Conservation (phyloP, 768 basidiomycete genomes). For the Amanita pallidorosea region DNA sequence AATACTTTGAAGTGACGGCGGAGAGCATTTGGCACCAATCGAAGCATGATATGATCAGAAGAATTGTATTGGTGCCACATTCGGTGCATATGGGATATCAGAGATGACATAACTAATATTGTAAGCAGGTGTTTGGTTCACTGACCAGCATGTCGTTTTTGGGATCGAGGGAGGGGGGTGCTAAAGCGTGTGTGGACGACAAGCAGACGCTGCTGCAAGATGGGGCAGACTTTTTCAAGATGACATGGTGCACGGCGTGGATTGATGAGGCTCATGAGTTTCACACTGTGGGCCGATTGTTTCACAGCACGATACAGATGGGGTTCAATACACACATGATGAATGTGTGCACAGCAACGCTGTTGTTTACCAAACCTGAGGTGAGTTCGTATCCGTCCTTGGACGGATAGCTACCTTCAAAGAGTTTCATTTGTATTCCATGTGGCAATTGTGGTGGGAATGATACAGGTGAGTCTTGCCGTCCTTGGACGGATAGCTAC, state of each 20-base stretch:
- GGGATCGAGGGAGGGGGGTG: neutral
- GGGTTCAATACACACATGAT: neutral
- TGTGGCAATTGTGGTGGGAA: no score
- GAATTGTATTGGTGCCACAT: neutral
- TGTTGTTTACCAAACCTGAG: neutral
- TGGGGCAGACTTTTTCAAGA: neutral
- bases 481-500: no score
- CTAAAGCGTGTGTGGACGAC: neutral
- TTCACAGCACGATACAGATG: neutral
- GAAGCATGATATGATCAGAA: neutral
- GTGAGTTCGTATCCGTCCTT: neutral
- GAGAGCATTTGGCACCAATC: no score
- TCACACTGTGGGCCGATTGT: no score
- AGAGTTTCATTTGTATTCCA: no score
- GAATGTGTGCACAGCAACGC: neutral
- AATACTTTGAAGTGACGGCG: no score
- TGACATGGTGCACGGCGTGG: neutral
- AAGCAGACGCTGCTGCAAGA: neutral
- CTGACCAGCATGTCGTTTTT: neutral
- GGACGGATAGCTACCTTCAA: neutral
- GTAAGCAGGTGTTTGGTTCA: neutral
- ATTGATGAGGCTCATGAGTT: neutral
- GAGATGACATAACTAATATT: no score
- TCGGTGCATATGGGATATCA: neutral
- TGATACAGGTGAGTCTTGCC: no score